These are phyloP conservation scores for Sequoia sempervirens DNA, from an alignment of 75 land plant species.

Conservation along the genomic window DNA sequence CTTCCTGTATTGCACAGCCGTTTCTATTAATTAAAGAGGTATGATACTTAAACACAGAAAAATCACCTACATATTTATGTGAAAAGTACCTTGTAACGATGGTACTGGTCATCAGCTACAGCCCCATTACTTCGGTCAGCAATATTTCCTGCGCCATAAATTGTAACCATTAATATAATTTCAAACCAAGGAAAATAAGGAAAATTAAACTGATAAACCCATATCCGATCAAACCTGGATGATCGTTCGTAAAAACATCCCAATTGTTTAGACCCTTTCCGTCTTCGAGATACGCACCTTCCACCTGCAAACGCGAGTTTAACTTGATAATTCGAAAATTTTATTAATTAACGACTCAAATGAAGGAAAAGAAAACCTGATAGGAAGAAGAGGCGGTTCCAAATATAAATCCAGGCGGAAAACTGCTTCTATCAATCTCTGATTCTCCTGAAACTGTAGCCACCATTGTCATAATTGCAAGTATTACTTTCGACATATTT, in stretches of 20 bases:
- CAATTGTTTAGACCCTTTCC: constrained; percentile 16
- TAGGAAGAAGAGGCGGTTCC: too few species aligned
- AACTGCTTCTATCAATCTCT: too few species aligned
- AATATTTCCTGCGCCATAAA: constrained; percentile 24
- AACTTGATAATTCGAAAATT: too few species aligned
- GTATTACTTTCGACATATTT: background rate
- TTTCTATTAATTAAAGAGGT: too few species aligned
- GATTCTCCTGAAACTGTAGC: too few species aligned
- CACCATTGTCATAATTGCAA: background rate
- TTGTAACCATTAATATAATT: background rate
- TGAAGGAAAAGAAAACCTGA: background rate
- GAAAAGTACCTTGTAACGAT: constrained; percentile 31
- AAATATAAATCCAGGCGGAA: too few species aligned
- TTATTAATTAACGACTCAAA: background rate
- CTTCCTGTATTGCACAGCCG: constrained; percentile 13
- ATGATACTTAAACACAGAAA: background rate
- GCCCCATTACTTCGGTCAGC: constrained; percentile 39
- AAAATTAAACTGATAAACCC: background rate
- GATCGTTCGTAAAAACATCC: constrained; percentile 41
- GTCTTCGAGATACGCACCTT: constrained; percentile 44
- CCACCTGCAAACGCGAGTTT: constrained; percentile 22
- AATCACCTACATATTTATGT: background rate
- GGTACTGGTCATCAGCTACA: constrained; percentile 42
- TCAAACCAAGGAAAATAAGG: background rate
- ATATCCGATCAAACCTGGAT: constrained; percentile 11